These are phyloP conservation scores for Suhomyces maxii DNA, from an alignment of 1,139 yeast species.

Conservation along the genomic window DNA sequence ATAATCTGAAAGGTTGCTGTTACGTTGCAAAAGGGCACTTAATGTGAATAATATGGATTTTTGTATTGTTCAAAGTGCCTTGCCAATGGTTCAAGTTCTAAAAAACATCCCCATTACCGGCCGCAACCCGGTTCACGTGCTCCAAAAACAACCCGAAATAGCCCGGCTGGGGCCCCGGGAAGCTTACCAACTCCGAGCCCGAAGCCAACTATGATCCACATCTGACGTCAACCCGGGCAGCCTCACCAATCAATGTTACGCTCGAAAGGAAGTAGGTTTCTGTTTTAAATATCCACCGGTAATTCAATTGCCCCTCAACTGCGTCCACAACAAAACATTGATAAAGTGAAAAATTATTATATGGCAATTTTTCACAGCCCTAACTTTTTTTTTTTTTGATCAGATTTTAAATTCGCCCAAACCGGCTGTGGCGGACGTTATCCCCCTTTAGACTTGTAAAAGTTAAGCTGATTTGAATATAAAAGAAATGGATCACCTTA, in stretches of 20 bases:
- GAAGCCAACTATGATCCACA: constrained; percentile 1
- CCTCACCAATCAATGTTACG: not conserved
- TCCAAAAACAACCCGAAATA: constrained; percentile 5
- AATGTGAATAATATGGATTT: too few species aligned
- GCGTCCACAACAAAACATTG: not conserved
- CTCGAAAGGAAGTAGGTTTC: constrained; percentile 3
- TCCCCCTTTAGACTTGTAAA: too few species aligned
- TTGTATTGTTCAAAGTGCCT: too few species aligned
- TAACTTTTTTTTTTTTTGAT: too few species aligned
- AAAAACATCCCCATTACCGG: not conserved
- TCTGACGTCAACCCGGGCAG: constrained; percentile 1
- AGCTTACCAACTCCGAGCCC: constrained; percentile 9
- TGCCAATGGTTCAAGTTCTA: too few species aligned
- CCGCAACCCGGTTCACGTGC: not conserved
- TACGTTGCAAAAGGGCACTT: too few species aligned
- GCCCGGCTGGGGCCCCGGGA: constrained; percentile 4
- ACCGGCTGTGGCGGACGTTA: too few species aligned
- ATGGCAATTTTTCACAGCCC: constrained; percentile 3
- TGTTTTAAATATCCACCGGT: not conserved
- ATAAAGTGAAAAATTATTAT: not conserved
- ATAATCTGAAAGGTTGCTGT: too few species aligned
- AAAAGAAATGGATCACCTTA: too few species aligned
- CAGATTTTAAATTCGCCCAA: too few species aligned
- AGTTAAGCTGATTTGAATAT: too few species aligned
- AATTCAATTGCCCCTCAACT: not conserved